phyloP scores from a whole-genome alignment of 345 rosid genomes.

The Eucalyptus albens region DNA sequence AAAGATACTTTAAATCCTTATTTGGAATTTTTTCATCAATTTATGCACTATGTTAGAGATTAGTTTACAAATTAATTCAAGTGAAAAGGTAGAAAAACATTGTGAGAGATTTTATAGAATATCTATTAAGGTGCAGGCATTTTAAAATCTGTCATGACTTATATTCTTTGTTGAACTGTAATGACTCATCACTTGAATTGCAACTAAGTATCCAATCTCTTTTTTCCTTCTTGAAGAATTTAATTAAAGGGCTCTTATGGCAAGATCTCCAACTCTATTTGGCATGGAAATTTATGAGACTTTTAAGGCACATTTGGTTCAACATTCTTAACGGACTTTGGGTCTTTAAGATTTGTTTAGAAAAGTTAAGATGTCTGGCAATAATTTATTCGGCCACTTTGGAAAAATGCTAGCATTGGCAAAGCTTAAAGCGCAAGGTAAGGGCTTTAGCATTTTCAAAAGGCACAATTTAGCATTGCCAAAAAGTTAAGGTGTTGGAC shows the following conservation, averaged over 20 bases:
- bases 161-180: fast-evolving
- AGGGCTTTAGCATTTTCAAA: not conserved
- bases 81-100: not conserved
- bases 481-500: not conserved
- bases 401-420: not conserved
- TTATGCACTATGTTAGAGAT: not conserved
- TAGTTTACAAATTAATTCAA: not conserved
- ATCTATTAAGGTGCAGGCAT: not conserved
- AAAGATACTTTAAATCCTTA: fast-evolving
- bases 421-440: no score
- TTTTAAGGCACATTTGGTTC: no score
- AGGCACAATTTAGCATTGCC: not conserved
- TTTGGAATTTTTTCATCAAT: not conserved
- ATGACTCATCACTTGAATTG: not conserved
- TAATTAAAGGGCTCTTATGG: not conserved
- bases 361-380: no score
- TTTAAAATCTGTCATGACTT: not conserved
- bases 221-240: not conserved
- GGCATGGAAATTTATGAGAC: not conserved
- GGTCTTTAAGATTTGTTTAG: no score
- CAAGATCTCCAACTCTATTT: not conserved
- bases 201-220: not conserved
- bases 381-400: fast-evolving
- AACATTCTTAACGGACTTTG: fast-evolving
- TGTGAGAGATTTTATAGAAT: not conserved